Percentiles rank a stretch among this genome's conserved stretches.
Evolutionary conservation across 768 basidiomycete genomes (phyloP).

Genomic region (Amanita pseudoporphyria): DNA sequence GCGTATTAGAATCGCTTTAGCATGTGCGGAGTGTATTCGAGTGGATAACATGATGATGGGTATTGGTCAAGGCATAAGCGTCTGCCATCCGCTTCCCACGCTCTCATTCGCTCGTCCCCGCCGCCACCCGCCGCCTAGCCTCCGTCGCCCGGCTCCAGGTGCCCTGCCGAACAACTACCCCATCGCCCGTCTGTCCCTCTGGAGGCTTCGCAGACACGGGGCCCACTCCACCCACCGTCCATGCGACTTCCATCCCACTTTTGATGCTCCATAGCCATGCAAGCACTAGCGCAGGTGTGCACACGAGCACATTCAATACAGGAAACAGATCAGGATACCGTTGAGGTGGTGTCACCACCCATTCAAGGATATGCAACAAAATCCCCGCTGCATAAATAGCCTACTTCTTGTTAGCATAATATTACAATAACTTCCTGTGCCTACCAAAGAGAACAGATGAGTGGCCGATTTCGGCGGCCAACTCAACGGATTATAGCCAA

Average conservation of each 20-base stretch:
- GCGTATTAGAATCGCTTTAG: slow-evolving; percentile 20
- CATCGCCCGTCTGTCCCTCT: neutral
- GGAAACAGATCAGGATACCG: slow-evolving; percentile 81
- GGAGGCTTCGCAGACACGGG: neutral
- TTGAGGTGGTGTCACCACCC: slow-evolving; percentile 49
- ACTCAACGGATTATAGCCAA: slow-evolving; percentile 67
- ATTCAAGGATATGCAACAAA: slow-evolving; percentile 55
- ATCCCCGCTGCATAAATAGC: slow-evolving; percentile 45
- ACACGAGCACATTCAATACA: slow-evolving; percentile 76
- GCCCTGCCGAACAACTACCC: neutral
- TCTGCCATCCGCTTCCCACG: neutral
- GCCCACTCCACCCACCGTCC: slow-evolving; percentile 61
- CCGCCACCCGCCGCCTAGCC: neutral
- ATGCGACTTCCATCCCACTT: slow-evolving; percentile 67
- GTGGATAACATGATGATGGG: slow-evolving; percentile 6
- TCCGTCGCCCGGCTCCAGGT: neutral
- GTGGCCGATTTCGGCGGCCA: slow-evolving; percentile 38
- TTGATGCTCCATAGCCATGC: slow-evolving; percentile 90
- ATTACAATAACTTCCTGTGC: slow-evolving; percentile 11
- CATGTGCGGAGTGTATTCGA: slow-evolving; percentile 1
- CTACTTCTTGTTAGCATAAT: slow-evolving; percentile 24
- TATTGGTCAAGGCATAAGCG: slow-evolving; percentile 2
- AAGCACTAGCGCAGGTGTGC: slow-evolving; percentile 70
- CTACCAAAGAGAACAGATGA: slow-evolving; percentile 43
- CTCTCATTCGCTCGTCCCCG: neutral